Evolutionary conservation across 306 rosid species (phyloP).

Genomic region (Cucurbita maxima): DNA sequence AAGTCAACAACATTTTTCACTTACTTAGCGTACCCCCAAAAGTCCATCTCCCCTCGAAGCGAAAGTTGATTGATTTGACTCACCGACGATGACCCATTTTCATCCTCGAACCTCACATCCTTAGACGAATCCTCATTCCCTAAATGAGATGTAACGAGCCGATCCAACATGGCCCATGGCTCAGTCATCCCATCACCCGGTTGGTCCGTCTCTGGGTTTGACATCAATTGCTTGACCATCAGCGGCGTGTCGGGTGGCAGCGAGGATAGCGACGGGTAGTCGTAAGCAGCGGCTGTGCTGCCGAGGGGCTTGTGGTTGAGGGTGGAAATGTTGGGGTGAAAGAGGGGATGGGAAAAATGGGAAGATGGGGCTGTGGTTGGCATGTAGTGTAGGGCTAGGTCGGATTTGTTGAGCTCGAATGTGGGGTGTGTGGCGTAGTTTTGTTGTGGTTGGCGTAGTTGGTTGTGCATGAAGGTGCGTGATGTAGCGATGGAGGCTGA

Average conservation of each 20-base stretch:
- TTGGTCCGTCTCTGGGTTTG: constrained; percentile 43
- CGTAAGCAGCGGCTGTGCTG: constrained; percentile 11
- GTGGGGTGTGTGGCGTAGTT: constrained; percentile 18
- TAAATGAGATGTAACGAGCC: constrained; percentile 45
- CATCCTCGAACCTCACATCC: constrained; percentile 40
- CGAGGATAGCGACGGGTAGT: constrained; percentile 16
- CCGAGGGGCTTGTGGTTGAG: constrained; percentile 19
- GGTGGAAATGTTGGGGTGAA: constrained; percentile 29
- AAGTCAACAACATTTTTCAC: background rate
- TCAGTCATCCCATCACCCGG: constrained; percentile 36
- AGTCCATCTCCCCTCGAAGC: constrained; percentile 72
- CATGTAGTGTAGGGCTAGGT: constrained; percentile 30
- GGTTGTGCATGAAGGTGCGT: constrained; percentile 37
- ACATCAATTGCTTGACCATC: constrained; percentile 50
- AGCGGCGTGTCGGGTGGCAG: constrained; percentile 10
- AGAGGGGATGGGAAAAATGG: constrained; percentile 31
- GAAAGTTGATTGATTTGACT: constrained; percentile 49
- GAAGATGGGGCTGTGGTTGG: constrained; percentile 3
- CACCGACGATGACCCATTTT: constrained; percentile 22
- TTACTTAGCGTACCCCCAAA: constrained; percentile 72
- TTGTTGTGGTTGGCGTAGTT: constrained; percentile 38
- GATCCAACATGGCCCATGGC: constrained; percentile 61
- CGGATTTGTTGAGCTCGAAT: constrained; percentile 36
- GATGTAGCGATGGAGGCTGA: constrained; percentile 9
- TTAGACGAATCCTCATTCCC: constrained; percentile 41